These are phyloP conservation scores for Backusella morwellensis DNA, from an alignment of 192 early-diverging fungal species.

Conservation along the genomic window DNA sequence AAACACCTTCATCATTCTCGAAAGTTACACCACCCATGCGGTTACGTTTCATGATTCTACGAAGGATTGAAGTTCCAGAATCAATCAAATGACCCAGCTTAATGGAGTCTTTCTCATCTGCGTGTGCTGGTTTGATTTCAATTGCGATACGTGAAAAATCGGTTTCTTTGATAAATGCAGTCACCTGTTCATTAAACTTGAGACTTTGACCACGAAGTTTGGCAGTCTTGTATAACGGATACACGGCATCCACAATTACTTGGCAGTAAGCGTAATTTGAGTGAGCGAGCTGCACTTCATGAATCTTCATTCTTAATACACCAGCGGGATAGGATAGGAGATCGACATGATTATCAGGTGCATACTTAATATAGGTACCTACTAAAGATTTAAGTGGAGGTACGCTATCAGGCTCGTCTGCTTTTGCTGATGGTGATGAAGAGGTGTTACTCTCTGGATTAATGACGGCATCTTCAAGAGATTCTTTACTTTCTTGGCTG, in stretches of 20 bases:
- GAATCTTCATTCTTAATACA: slow-evolving; percentile 49
- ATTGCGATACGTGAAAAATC: slow-evolving; percentile 32
- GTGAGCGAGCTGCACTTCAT: slow-evolving; percentile 29
- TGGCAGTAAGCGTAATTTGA: slow-evolving; percentile 39
- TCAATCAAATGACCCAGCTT: slow-evolving; percentile 19
- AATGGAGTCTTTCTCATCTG: slow-evolving; percentile 14
- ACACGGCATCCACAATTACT: slow-evolving; percentile 39
- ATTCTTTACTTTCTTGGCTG: background rate
- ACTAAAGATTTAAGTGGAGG: slow-evolving; percentile 19
- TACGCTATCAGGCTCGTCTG: background rate
- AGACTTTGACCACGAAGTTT: slow-evolving; percentile 27
- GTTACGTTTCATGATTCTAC: background rate
- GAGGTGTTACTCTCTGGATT: slow-evolving; percentile 11
- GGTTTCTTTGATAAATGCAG: slow-evolving; percentile 38
- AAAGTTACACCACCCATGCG: background rate
- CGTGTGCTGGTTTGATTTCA: slow-evolving; percentile 13
- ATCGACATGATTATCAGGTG: slow-evolving; percentile 27
- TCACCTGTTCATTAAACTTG: slow-evolving; percentile 26
- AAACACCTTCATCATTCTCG: slow-evolving; percentile 4
- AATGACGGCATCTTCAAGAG: background rate
- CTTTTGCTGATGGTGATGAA: slow-evolving; percentile 13
- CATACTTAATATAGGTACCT: slow-evolving; percentile 19
- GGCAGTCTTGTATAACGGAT: slow-evolving; percentile 39
- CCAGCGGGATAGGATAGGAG: slow-evolving; percentile 42
- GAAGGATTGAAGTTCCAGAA: slow-evolving; percentile 13